Conservation (phyloP, 2,329 filamentous ascomycete genomes). For the Fusarium sp. region DNA sequence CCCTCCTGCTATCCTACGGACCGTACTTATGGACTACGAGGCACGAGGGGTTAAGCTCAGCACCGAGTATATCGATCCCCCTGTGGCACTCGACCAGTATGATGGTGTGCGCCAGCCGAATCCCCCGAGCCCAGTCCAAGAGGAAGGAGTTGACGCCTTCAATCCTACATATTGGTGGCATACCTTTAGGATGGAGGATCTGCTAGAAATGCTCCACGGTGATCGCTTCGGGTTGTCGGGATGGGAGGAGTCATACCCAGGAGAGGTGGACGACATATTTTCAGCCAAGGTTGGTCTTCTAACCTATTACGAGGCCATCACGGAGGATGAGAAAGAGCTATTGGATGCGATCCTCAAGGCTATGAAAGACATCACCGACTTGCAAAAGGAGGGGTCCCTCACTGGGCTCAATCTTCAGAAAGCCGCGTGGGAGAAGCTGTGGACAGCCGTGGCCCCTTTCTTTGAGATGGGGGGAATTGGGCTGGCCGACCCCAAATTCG, state of each 20-base stretch:
- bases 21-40: not conserved
- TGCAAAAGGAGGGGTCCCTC: not conserved
- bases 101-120: not conserved
- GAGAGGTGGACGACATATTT: constrained; percentile 17
- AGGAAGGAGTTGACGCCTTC: not conserved
- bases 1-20: not conserved
- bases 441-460: not conserved
- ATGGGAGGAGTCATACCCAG: not conserved
- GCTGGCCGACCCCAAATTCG: not conserved
- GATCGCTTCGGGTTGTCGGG: not conserved
- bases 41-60: not conserved
- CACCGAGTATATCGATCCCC: not conserved
- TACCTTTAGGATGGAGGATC: not conserved
- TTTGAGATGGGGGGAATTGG: not conserved
- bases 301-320: constrained; percentile 9
- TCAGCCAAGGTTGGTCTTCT: constrained; percentile 17
- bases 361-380: not conserved
- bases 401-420: not conserved
- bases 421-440: not conserved
- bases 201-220: not conserved
- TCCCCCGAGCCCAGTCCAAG: not conserved
- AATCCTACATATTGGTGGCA: not conserved
- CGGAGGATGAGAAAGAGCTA: not conserved
- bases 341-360: not conserved
- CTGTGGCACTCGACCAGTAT: not conserved